Percentiles rank a stretch among this genome's conserved stretches.
phyloP scores from a whole-genome alignment of 257 asterid genomes.

The Jacaranda copaia region DNA sequence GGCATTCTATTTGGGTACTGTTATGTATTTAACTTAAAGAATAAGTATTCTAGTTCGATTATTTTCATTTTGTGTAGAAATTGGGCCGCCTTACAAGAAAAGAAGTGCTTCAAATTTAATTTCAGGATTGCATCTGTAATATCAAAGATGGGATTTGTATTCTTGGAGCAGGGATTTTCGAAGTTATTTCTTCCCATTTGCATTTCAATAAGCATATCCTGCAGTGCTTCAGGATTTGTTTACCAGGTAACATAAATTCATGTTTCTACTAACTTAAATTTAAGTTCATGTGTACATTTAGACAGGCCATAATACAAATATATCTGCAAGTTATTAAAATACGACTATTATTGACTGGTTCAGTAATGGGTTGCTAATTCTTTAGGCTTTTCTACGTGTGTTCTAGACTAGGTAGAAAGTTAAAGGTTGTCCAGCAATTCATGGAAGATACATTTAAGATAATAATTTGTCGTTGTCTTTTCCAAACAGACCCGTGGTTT shows the following conservation, averaged over 20 bases:
- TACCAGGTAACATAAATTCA: constrained; percentile 65
- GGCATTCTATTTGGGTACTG: constrained; percentile 95
- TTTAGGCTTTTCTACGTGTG: neutral
- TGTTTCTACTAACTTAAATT: neutral
- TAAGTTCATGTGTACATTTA: neutral
- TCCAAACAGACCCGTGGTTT: constrained; percentile 80
- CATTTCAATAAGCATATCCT: constrained; percentile 73
- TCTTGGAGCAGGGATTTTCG: constrained; percentile 93
- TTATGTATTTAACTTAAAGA: constrained; percentile 22
- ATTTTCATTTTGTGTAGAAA: constrained; percentile 2
- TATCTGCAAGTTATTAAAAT: neutral
- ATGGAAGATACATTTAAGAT: neutral
- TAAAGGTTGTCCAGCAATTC: neutral
- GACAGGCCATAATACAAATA: neutral
- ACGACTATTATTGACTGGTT: neutral
- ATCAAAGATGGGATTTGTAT: constrained; percentile 92
- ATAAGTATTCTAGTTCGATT: constrained; percentile 15
- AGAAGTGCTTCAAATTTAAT: neutral
- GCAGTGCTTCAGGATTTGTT: constrained; percentile 94
- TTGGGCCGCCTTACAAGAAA: neutral
- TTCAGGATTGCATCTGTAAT: constrained; percentile 91
- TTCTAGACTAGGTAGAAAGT: neutral
- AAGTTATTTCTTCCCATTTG: constrained; percentile 80
- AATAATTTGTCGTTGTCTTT: neutral
- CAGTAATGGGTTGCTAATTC: neutral